Conservation (phyloP, 2,329 filamentous ascomycete genomes). For the Eutypella sp. region DNA sequence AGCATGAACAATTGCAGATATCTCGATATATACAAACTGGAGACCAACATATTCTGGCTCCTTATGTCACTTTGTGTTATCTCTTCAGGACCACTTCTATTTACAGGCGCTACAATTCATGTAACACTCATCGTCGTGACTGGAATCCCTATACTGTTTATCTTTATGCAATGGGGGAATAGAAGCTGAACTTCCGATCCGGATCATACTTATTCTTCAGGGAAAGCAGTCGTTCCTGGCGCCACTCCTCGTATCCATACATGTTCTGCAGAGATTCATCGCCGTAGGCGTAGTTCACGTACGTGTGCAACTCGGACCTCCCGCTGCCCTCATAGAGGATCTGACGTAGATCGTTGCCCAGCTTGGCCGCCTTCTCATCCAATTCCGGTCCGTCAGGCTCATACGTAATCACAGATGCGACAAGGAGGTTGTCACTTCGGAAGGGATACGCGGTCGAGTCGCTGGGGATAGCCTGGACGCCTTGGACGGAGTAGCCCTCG, state of each 20-base stretch:
- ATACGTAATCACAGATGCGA: constrained; percentile 34
- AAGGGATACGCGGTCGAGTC: constrained; percentile 40
- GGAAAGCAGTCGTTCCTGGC: constrained; percentile 29
- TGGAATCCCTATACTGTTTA: too few species aligned
- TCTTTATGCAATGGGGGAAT: too few species aligned
- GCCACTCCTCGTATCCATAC: constrained; percentile 36
- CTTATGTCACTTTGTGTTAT: too few species aligned
- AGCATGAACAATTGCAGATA: too few species aligned
- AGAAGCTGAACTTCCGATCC: constrained; percentile 20
- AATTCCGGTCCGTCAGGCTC: constrained; percentile 23
- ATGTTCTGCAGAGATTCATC: constrained; percentile 23
- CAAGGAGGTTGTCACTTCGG: constrained; percentile 39
- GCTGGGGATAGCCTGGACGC: constrained; percentile 32
- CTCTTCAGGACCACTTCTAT: too few species aligned
- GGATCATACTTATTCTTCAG: constrained; percentile 34
- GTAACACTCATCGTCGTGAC: too few species aligned
- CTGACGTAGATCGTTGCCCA: constrained; percentile 34
- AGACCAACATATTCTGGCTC: too few species aligned
- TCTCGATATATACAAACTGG: too few species aligned
- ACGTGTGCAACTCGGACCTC: constrained; percentile 14
- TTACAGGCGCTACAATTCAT: too few species aligned
- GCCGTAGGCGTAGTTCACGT: constrained; percentile 34
- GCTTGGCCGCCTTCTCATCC: constrained; percentile 26
- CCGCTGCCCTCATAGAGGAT: constrained; percentile 28
- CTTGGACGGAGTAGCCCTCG: constrained; percentile 16